Evolutionary conservation across 2,329 filamentous ascomycete species (phyloP).

Genomic region (Colletotrichum sp.): DNA sequence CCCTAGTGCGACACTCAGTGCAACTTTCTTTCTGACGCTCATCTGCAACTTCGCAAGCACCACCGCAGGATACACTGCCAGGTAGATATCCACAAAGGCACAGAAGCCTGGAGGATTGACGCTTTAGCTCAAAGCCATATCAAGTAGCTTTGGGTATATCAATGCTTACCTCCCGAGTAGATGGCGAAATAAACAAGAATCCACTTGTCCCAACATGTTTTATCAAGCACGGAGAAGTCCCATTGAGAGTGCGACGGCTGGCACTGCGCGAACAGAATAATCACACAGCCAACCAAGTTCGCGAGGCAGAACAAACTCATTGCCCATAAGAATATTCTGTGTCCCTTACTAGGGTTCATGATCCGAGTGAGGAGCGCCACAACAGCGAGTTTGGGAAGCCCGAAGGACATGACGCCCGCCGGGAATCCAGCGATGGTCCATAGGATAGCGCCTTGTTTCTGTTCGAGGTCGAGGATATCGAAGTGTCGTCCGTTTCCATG

Average conservation of each 20-base stretch:
- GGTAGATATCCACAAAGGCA: constrained; percentile 44
- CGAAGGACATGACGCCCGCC: constrained; percentile 42
- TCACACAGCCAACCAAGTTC: constrained; percentile 37
- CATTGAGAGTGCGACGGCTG: constrained; percentile 42
- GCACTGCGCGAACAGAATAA: constrained; percentile 48
- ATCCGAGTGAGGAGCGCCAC: constrained; percentile 41
- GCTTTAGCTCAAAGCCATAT: accelerated
- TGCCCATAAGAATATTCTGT: constrained; percentile 40
- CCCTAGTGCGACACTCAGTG: constrained; percentile 39
- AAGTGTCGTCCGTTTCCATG: constrained; percentile 46
- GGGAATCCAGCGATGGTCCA: constrained; percentile 41
- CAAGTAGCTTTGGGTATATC: background rate
- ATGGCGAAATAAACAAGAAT: constrained; percentile 44
- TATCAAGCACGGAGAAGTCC: constrained; percentile 34
- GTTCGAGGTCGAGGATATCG: constrained; percentile 28
- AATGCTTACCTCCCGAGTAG: constrained; percentile 39
- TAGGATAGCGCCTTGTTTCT: constrained; percentile 35
- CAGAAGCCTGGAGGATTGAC: constrained; percentile 30
- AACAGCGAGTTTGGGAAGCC: constrained; percentile 46
- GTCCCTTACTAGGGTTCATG: constrained; percentile 37
- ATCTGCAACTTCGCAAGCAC: constrained; percentile 42
- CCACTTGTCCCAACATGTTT: constrained; percentile 36
- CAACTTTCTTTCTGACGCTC: constrained; percentile 44
- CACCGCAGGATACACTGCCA: constrained; percentile 44
- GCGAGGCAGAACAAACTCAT: constrained; percentile 34